Evolutionary conservation across 495 filamentous ascomycete genomes (phyloP).

Genomic region (Penicillium daleae): DNA sequence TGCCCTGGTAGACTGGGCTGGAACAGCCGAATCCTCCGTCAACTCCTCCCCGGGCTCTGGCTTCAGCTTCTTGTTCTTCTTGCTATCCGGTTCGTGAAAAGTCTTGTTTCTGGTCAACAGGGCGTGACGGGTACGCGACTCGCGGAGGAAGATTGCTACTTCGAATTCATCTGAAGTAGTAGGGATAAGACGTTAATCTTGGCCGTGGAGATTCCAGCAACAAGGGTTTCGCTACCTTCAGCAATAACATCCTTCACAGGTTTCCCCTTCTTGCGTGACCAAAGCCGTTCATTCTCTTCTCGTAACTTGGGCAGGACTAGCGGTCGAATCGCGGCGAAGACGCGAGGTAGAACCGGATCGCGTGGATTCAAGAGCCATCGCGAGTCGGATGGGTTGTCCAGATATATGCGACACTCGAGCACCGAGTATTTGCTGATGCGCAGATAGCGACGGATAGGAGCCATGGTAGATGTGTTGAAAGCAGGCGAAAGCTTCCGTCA

Average conservation of each 20-base stretch:
- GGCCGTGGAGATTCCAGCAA: not conserved
- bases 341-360: slow-evolving; percentile 72
- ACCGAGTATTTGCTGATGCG: slow-evolving; percentile 87
- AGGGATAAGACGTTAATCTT: not conserved
- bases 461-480: slow-evolving; percentile 55
- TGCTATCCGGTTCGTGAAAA: slow-evolving; percentile 61
- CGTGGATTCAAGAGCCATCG: slow-evolving; percentile 77
- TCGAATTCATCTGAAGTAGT: slow-evolving; percentile 81
- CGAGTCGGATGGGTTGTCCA: slow-evolving; percentile 83
- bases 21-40: slow-evolving; percentile 51
- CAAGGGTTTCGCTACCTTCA: slow-evolving; percentile 58
- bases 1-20: slow-evolving; percentile 46
- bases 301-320: slow-evolving; percentile 85
- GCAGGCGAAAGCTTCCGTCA: not conserved
- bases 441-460: slow-evolving; percentile 81
- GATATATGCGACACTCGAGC: slow-evolving; percentile 91
- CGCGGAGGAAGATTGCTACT: slow-evolving; percentile 88
- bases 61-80: slow-evolving; percentile 47
- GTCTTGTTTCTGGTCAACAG: slow-evolving; percentile 82
- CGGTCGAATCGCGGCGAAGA: slow-evolving; percentile 82
- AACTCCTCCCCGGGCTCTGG: slow-evolving; percentile 54
- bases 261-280: slow-evolving; percentile 64
- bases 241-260: slow-evolving; percentile 86
- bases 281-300: slow-evolving; percentile 76
- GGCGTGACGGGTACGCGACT: slow-evolving; percentile 84